phyloP scores from a whole-genome alignment of 441 rosid genomes.

The Aleurites moluccanus region DNA sequence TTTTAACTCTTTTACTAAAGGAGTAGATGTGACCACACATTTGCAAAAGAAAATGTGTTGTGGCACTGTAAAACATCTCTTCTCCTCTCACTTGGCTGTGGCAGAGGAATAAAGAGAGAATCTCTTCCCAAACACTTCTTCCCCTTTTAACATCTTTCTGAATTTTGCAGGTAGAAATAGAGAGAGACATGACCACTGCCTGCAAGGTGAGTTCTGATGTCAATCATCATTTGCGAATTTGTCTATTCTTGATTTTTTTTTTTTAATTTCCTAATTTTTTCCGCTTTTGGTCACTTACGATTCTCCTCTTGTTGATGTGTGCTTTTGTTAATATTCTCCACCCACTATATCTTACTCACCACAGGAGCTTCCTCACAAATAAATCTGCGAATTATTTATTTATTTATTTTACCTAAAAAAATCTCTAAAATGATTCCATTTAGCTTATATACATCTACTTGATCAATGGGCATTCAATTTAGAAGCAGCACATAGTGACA shows the following conservation, averaged over 20 bases:
- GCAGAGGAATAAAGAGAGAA: constrained; percentile 55
- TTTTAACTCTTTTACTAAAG: constrained; percentile 30
- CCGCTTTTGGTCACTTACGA: constrained; percentile 25
- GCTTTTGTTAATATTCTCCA: constrained; percentile 30
- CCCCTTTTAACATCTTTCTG: constrained; percentile 27
- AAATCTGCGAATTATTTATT: not conserved
- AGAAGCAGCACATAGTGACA: not conserved
- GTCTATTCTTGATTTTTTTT: not conserved
- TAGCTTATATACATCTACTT: constrained; percentile 19
- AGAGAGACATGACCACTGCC: constrained; percentile 29
- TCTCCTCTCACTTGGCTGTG: constrained; percentile 32
- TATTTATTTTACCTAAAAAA: not conserved
- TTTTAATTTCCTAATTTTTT: not conserved
- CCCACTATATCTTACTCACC: constrained; percentile 26
- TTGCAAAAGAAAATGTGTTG: constrained; percentile 16
- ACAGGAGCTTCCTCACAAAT: not conserved
- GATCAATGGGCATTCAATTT: not conserved
- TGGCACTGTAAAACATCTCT: constrained; percentile 18
- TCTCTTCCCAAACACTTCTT: constrained; percentile 40
- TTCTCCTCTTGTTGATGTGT: constrained; percentile 25
- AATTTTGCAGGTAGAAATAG: constrained; percentile 18
- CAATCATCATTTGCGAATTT: constrained; percentile 35
- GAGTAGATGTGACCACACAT: constrained; percentile 41
- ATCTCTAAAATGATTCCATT: constrained; percentile 13
- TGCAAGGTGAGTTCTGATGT: constrained; percentile 31